Base-by-base conservation (phyloP, 2,329 filamentous ascomycete species). In the Clarireedia sp. region DNA sequence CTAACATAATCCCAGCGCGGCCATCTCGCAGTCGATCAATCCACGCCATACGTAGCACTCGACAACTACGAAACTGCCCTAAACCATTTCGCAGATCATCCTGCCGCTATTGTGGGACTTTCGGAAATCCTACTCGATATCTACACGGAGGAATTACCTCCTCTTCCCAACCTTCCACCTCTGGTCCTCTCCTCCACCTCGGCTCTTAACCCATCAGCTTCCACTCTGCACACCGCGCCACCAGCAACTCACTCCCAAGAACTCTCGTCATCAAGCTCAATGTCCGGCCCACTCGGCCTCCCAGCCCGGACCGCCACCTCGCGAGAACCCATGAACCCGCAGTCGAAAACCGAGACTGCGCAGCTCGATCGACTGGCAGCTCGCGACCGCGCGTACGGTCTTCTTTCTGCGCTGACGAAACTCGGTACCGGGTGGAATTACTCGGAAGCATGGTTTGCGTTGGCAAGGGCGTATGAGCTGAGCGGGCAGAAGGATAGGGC, bases 391-490 rank as follows among this genome's bases (percentile, higher is more conserved):
- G 94, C 94, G 0, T 94, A 90, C 67, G 87, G 85, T 12, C 78
- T 99, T 16, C 76, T 99, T 2, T 87, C 87, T 0, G 82, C 83
- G 0, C 74, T 97, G 52, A 97, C 91, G 2, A 95, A 90, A 69
- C 80, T 91, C 8, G 92, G 92, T 8, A 78, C 77, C 12, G 89
- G 90, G 0, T 99, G 94, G 94, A 92, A 96, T 70, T 82, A 86
- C 68, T 85, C 89, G 0, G 94, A 97, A 68, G 94, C 92, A 5
- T 99, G 94, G 94, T 92, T 90, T 66, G 82, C 87, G 4, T 79
- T 99, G 36, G 89, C 90, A 0, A 78, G 90, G 60, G 90, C 89
- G 9, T 89, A 96, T 66, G 94, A 99, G 71, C 83, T 90, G 67
- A 88, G 89, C 56, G 88, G 87, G 0, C 89, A 96, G 73, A 72